Base-by-base conservation (phyloP, 2,329 filamentous ascomycete species). In the Sphaerulina vaccinii region DNA sequence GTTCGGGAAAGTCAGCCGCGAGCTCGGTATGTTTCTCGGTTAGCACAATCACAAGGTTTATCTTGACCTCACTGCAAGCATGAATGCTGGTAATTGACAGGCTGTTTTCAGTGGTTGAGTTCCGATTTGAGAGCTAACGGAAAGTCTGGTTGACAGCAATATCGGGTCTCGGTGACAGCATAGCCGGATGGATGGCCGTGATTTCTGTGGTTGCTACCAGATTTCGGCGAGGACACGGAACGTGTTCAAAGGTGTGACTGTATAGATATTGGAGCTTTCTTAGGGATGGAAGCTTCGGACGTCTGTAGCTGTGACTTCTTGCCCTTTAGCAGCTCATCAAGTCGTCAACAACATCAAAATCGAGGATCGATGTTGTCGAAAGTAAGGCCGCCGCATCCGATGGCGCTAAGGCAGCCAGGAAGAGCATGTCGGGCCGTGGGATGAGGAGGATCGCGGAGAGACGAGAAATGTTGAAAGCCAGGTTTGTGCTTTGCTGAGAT, bases 11-110 rank as follows among this genome's bases (percentile, higher is more conserved):
- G 37, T 24, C 3, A 27, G 37, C 24, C 45, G 22, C 36, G 37
- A 40, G 24, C 18, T 35, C 36, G 46, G 46, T 24, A 33, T 22
- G 24, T 32, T 15, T 32, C 37, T 49, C 46, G 46, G 36, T 4
- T 10, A 21, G 13, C 36, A 39, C 23, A 43, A 42, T 21, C 24
- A 8, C 15, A 21, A 41, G 33, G 38, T 27, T 50, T 35, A 33
- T 43, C 35, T 41, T 33, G 38, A 50, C 47, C 15, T 50, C 38
- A 50, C 29, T 7, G 19, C 16, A 21, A 22, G 16, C 27, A 37
- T 50, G 38, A 29, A 50, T 43, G 47, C 24, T 50, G 47, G 41
- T 43, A 38, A 23, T 21, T 38, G 27, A 43, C 22, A 43, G 18
- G 27, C 15, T 27, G 24, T 32, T 7, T 10, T 7, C 16, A 21